Evolutionary conservation across 2,329 filamentous ascomycete species (phyloP).

Genomic region (Ascochyta lentis): DNA sequence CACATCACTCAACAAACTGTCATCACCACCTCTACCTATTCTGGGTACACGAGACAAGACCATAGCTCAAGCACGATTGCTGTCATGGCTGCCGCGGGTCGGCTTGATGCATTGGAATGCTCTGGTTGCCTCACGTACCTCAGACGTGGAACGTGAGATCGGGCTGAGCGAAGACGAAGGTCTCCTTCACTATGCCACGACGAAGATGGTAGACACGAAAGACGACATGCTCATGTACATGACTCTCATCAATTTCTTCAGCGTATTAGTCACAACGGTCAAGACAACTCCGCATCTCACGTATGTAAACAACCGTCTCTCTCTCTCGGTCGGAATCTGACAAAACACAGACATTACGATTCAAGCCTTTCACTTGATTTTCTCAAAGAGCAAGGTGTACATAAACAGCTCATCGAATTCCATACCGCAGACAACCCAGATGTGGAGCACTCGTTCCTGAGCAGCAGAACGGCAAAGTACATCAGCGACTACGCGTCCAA

Average conservation of each 20-base stretch:
- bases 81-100: constrained; percentile 63
- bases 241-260: constrained; percentile 64
- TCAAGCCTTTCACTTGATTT: constrained; percentile 59
- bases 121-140: constrained; percentile 58
- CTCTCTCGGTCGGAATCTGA: constrained; percentile 1
- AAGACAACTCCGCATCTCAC: constrained; percentile 39
- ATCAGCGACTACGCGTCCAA: constrained; percentile 62
- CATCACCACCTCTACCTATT: constrained; percentile 39
- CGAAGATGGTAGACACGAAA: constrained; percentile 62
- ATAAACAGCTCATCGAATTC: constrained; percentile 57
- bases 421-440: constrained; percentile 58
- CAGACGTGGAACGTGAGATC: constrained; percentile 58
- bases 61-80: constrained; percentile 65
- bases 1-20: constrained; percentile 55
- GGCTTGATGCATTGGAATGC: constrained; percentile 62
- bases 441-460: constrained; percentile 61
- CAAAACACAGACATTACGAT: constrained; percentile 39
- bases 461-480: constrained; percentile 63
- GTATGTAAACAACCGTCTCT: constrained; percentile 22
- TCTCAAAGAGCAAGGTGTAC: constrained; percentile 58
- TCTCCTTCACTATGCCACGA: constrained; percentile 62
- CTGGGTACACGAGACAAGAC: constrained; percentile 62
- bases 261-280: constrained; percentile 58
- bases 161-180: constrained; percentile 44
- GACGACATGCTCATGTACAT: constrained; percentile 67